Evolutionary conservation across 176 grass and related monocot genomes (phyloP).

Genomic region (Typha latifolia): DNA sequence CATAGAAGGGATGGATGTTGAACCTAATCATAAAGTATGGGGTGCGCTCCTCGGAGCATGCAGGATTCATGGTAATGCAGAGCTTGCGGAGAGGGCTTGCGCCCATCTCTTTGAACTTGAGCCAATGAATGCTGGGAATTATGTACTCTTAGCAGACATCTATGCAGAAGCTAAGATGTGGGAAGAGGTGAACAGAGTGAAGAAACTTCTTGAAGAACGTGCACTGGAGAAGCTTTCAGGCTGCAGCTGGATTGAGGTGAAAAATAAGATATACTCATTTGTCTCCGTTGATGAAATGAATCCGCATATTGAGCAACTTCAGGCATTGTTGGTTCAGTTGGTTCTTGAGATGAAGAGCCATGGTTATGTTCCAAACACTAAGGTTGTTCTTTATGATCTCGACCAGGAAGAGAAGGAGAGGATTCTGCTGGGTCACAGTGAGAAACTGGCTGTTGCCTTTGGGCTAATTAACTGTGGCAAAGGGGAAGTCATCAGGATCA

Average conservation of each 20-base stretch:
- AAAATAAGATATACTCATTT: conserved; percentile 60
- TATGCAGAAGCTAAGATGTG: conserved; percentile 61
- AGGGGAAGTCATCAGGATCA: conserved; percentile 70
- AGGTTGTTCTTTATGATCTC: conserved; percentile 61
- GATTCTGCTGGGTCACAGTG: conserved; percentile 83
- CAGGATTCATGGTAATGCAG: conserved; percentile 59
- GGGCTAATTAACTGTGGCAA: conserved; percentile 58
- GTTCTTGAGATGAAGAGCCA: conserved; percentile 50
- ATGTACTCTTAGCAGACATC: conserved; percentile 80
- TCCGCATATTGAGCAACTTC: conserved; percentile 43
- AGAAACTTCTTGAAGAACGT: conserved; percentile 58
- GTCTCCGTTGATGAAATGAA: conserved; percentile 61
- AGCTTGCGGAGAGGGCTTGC: conserved; percentile 73
- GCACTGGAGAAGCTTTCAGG: conserved; percentile 58
- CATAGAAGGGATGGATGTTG: conserved; percentile 45
- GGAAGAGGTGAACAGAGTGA: conserved; percentile 47
- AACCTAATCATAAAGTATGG: conserved; percentile 60
- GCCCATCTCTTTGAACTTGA: conserved; percentile 73
- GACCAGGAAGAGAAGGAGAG: conserved; percentile 67
- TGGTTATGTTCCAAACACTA: conserved; percentile 66
- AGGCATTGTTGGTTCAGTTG: conserved; percentile 47
- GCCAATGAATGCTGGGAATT: conserved; percentile 81
- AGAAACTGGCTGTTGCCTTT: conserved; percentile 84
- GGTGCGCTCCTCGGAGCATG: conserved; percentile 78
- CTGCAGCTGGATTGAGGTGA: conserved; percentile 91